Percentiles rank a stretch among this genome's conserved stretches.
Evolutionary conservation across 2,329 filamentous ascomycete genomes (phyloP).

Genomic region (Pseudopyricularia cyperi): DNA sequence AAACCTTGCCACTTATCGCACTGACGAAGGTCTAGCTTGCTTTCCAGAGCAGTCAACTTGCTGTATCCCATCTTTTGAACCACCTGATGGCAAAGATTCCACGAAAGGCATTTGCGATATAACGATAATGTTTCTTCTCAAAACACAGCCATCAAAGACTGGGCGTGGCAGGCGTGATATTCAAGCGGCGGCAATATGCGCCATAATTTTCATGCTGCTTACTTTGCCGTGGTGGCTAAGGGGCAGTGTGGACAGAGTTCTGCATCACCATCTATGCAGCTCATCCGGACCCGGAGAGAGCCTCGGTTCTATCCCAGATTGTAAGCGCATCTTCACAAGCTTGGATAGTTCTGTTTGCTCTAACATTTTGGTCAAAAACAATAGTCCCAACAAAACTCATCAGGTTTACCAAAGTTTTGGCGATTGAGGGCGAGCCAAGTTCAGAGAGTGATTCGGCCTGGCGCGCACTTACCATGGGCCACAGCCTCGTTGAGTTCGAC

Average conservation of each 20-base stretch:
- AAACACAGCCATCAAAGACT: not conserved
- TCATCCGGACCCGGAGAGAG: not conserved
- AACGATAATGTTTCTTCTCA: not conserved
- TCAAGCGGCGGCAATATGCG: not conserved
- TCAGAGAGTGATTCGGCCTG: not conserved
- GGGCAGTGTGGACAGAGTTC: not conserved
- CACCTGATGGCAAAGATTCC: not conserved
- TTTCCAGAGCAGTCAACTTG: no score
- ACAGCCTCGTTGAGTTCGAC: not conserved
- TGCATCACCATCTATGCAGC: not conserved
- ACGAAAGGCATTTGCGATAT: not conserved
- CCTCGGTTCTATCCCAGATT: not conserved
- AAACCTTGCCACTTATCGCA: no score
- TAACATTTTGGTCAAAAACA: not conserved
- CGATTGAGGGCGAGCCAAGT: not conserved
- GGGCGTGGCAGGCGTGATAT: not conserved
- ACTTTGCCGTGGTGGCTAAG: not conserved
- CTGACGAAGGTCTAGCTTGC: no score
- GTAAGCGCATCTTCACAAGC: not conserved
- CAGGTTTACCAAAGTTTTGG: not conserved
- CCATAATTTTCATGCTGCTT: not conserved
- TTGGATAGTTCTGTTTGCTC: not conserved
- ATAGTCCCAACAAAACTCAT: not conserved
- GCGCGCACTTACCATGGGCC: not conserved
- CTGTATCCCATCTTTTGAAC: not conserved